phyloP scores from a whole-genome alignment of 2,329 filamentous ascomycete species.

The Teratosphaeriaceae sp. region DNA sequence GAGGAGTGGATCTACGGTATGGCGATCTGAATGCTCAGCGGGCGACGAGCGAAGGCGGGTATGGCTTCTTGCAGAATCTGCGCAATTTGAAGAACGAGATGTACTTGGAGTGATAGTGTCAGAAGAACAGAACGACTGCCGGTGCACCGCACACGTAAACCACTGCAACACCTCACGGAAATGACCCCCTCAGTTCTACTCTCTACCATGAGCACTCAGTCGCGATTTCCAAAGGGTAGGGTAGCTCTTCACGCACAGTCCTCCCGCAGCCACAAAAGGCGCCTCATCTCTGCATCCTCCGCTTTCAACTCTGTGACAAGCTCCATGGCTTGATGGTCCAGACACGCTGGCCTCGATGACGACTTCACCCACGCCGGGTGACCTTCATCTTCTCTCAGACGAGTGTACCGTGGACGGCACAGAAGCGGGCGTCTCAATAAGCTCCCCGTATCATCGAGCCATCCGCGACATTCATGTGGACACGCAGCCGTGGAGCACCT shows the following conservation, averaged over 20 bases:
- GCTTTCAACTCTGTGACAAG: too few species aligned
- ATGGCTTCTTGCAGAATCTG: conserved; percentile 48
- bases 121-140: neutral
- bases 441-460: too few species aligned
- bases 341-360: too few species aligned
- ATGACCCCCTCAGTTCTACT: neutral
- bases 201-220: neutral
- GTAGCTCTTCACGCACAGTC: neutral
- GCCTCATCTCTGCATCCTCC: neutral
- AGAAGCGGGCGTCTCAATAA: too few species aligned
- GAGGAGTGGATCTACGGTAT: conserved; percentile 23
- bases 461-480: too few species aligned
- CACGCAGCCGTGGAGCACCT: too few species aligned
- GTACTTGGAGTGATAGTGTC: conserved; percentile 18
- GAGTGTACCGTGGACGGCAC: too few species aligned
- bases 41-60: conserved; percentile 33
- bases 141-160: neutral
- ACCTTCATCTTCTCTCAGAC: too few species aligned
- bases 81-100: conserved; percentile 49
- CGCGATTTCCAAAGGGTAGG: neutral
- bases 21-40: conserved; percentile 12
- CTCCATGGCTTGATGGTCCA: too few species aligned
- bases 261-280: neutral
- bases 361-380: too few species aligned
- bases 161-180: neutral